Evolutionary conservation across 352 stramenopile genomes (phyloP).

Genomic region (Phytophthora melonis): DNA sequence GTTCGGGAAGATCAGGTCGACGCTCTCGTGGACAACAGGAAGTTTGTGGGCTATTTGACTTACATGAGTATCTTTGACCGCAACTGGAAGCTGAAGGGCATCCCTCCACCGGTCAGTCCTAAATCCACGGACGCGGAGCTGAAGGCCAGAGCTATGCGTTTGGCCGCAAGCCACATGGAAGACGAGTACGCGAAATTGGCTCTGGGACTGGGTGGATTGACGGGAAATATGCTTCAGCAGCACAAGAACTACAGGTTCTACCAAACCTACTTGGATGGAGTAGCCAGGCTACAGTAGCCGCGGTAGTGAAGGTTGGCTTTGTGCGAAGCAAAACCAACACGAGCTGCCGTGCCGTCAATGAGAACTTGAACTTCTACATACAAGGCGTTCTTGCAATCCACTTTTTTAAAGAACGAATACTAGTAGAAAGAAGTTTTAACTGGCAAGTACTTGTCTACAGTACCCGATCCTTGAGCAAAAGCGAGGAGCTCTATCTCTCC

Average conservation of each 20-base stretch:
- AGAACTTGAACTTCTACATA: too few relatives aligned
- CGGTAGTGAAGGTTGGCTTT: too few relatives aligned
- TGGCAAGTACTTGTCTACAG: too few relatives aligned
- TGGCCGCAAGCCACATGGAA: not conserved
- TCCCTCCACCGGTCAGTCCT: not conserved
- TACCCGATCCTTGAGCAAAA: too few relatives aligned
- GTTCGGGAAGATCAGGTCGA: too few relatives aligned
- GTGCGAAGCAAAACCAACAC: too few relatives aligned
- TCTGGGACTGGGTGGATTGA: not conserved
- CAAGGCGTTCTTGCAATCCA: too few relatives aligned
- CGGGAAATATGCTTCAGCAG: not conserved
- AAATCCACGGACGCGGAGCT: not conserved
- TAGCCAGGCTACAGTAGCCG: too few relatives aligned
- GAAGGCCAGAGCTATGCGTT: not conserved
- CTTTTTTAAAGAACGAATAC: too few relatives aligned
- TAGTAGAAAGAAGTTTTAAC: too few relatives aligned
- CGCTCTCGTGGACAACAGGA: not conserved
- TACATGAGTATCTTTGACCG: not conserved
- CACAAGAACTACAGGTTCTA: not conserved
- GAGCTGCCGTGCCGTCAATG: too few relatives aligned
- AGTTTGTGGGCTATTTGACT: not conserved
- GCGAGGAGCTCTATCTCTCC: too few relatives aligned
- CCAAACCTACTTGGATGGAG: not conserved
- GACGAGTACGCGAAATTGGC: not conserved
- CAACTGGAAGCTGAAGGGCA: not conserved